Evolutionary conservation across 495 filamentous ascomycete species (phyloP), one percentile per base, ranked within the genome.

Genomic region (Hyaloscypha finlandica): DNA sequence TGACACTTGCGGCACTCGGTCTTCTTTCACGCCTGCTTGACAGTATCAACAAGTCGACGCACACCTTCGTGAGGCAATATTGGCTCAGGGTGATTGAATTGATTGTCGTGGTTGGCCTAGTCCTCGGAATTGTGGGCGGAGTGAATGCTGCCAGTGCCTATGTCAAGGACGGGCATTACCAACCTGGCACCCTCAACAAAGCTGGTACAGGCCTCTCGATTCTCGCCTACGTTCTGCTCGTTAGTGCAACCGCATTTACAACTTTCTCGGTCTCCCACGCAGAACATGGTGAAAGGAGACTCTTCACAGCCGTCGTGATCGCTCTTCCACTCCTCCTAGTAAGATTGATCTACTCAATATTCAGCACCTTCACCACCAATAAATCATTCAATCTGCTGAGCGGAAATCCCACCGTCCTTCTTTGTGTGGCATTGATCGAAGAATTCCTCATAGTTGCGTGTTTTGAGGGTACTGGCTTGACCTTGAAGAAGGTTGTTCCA

Each of bases 351-450:
- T 83, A 83, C 66, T 70, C 72, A 8, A 30, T 70, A 5, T 55
- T 81, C 20, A 63, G 68, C 33, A 77, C 72, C 66, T 82, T 80
- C 74, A 56, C 73, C 22, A 53, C 74, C 48, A 68, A 71, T 61
- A 64, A 64, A 4, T 63, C 63, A 6, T 83, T 81, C 74, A 77
- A 74, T 59, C 56, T 77, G 19, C 42, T 80, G 6, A 64, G 57
- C 37, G 79, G 79, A 3, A 78, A 73, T 45, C 59, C 69, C 9
- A 81, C 78, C 0, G 66, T 78, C 9, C 55, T 74, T 35, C 68
- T 83, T 33, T 75, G 79, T 12, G 77, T 81, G 71, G 73, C 74
- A 14, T 71, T 83, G 9, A 58, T 83, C 2, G 72, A 77, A 63
- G 79, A 83, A 69, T 67, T 81, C 56, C 66, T 69, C 29, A 70